Conservation (phyloP, 768 basidiomycete species). For the Agaricus sinodeliciosus region DNA sequence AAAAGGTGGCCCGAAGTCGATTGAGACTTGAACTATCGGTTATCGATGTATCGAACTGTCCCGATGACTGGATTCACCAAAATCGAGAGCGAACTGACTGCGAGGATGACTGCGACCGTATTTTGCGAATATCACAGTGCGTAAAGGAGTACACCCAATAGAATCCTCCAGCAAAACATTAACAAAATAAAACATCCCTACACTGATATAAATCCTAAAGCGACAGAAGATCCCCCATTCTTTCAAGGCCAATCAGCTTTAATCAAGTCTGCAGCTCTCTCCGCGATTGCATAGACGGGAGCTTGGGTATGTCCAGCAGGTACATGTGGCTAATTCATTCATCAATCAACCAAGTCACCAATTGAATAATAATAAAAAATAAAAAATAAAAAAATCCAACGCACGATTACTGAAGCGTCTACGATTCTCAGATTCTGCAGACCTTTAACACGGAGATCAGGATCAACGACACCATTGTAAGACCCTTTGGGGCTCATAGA, state of each 20-base stretch:
- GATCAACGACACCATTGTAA: conserved; percentile 12
- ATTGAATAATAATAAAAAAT: too few relatives aligned
- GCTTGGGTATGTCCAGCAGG: conserved; percentile 13
- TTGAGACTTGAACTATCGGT: too few relatives aligned
- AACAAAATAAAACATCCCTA: too few relatives aligned
- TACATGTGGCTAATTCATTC: conserved; percentile 9
- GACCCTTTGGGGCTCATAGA: conserved; percentile 23
- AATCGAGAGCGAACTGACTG: too few relatives aligned
- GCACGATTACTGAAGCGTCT: conserved; percentile 30
- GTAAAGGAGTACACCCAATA: too few relatives aligned
- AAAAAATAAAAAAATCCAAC: conserved; percentile 9
- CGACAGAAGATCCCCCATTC: not conserved
- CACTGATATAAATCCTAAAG: too few relatives aligned
- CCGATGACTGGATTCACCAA: too few relatives aligned
- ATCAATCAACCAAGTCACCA: not conserved
- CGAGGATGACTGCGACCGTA: too few relatives aligned
- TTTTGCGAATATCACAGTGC: too few relatives aligned
- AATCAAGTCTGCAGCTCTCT: conserved; percentile 14
- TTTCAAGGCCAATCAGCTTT: conserved; percentile 3
- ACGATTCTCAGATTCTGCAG: conserved; percentile 28
- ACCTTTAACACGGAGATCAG: conserved; percentile 28
- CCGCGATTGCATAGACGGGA: conserved; percentile 14
- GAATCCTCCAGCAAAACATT: too few relatives aligned
- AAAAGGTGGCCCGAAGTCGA: too few relatives aligned
- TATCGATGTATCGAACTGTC: too few relatives aligned